These are phyloP conservation scores for Schwanniomyces occidentalis DNA, from an alignment of 805 yeast genomes.

Conservation along the genomic window DNA sequence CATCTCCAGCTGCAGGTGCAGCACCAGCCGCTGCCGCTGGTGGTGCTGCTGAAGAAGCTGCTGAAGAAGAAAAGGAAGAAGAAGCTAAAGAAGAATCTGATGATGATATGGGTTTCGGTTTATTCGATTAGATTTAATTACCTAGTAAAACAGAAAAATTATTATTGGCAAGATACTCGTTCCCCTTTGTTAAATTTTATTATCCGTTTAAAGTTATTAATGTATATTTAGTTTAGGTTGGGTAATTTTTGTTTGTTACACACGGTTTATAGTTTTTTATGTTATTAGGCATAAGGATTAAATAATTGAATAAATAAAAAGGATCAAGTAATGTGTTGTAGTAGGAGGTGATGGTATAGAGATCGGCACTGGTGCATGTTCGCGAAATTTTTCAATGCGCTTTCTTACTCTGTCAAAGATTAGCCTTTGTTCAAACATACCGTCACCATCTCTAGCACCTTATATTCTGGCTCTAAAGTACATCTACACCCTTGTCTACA, in stretches of 20 bases:
- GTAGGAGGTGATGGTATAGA: too few relatives aligned
- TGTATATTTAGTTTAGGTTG: background rate
- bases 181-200: conserved; percentile 1
- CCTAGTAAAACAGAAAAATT: background rate
- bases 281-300: too few relatives aligned
- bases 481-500: too few relatives aligned
- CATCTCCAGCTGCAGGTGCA: conserved; percentile 47
- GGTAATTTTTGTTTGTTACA: background rate
- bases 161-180: background rate
- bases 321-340: too few relatives aligned
- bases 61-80: conserved; percentile 27
- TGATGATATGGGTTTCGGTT: conserved; percentile 48
- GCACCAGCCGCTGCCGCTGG: conserved; percentile 36
- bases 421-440: too few relatives aligned
- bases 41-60: conserved; percentile 34
- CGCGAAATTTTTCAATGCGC: too few relatives aligned
- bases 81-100: conserved; percentile 36
- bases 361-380: too few relatives aligned
- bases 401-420: too few relatives aligned
- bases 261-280: conserved; percentile 2
- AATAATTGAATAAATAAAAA: conserved; percentile 7
- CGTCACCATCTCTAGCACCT: too few relatives aligned
- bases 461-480: too few relatives aligned
- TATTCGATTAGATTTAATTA: conserved; percentile 37
- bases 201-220: background rate